Evolutionary conservation across 2,329 filamentous ascomycete genomes (phyloP), one percentile per base, ranked within the genome.

Genomic region (Cladosporium austrohemisphaericum): DNA sequence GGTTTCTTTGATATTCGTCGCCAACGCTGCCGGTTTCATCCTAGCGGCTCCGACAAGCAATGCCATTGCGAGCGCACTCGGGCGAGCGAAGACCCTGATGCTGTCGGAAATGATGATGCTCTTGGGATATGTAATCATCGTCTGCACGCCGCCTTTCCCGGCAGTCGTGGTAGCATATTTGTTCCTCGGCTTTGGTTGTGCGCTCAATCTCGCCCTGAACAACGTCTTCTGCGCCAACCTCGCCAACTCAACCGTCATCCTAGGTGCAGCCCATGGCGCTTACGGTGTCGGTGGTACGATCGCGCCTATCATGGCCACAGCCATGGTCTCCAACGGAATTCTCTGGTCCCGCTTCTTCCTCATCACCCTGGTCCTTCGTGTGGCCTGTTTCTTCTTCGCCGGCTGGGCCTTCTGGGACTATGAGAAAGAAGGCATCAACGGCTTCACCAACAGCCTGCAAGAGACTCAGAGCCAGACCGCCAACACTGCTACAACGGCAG

Each of bases 1-100:
- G 7, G 86, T 93, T 2, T 92, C 88, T 2, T 72, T 92, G 29
- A 87, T 94, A 60, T 94, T 93, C 71, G 78, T 93, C 23, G 80
- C 84, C 36, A 87, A 87, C 58, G 87, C 88, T 0, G 56, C 84
- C 4, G 88, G 88, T 13, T 94, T 89, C 69, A 83, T 94, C 60
- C 66, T 77, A 10, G 84, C 85, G 1, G 88, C 88, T 1, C 78
- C 84, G 29, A 74, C 85, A 53, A 77, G 85, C n/a, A 84, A 90
- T 59, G 66, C 70, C 1, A 70, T 90, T 3, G 76, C 83, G 47
- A 68, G 71, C 5, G 77, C 76, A 16, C 67, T 90, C 2, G 87
- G 88, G 6, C 78, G 85, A 40, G 81, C 81, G 4, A 81, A 76
- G 57, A 76, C 81, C 1, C 72, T 89, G 20, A 79, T 82, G 28